Evolutionary conservation across 176 grass and related monocot genomes (phyloP).

Genomic region (Eleusine indica): DNA sequence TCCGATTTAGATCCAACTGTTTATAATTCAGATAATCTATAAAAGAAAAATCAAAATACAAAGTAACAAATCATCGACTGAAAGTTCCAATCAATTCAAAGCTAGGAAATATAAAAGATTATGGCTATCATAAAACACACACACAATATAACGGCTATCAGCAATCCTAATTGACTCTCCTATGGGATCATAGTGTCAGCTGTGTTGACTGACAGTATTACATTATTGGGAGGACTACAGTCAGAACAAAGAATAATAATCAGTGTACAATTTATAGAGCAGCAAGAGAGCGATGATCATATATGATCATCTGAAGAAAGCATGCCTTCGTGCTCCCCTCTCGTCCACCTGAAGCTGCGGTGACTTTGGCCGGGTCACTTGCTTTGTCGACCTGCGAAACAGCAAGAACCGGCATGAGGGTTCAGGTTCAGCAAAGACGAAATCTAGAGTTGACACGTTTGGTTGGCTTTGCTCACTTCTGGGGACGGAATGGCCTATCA

Average conservation of each 20-base stretch:
- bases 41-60: too few relatives aligned
- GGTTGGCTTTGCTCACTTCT: constrained; percentile 53
- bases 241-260: constrained; percentile 4
- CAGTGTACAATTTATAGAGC: background rate
- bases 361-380: constrained; percentile 65
- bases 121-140: constrained; percentile 6
- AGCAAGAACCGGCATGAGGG: background rate
- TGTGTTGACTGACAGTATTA: constrained; percentile 36
- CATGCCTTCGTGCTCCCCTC: constrained; percentile 53
- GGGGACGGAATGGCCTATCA: constrained; percentile 77
- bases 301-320: constrained; percentile 71
- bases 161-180: constrained; percentile 22
- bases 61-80: too few relatives aligned
- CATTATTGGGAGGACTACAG: background rate
- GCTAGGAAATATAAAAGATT: too few relatives aligned
- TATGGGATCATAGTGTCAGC: constrained; percentile 39
- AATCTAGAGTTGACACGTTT: background rate
- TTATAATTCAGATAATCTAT: too few relatives aligned
- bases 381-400: constrained; percentile 65
- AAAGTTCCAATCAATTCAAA: too few relatives aligned
- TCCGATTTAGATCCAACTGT: too few relatives aligned
- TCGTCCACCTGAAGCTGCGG: constrained; percentile 76
- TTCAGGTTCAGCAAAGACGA: constrained; percentile 24
- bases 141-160: background rate
- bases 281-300: background rate